Percentiles rank a stretch among this genome's conserved stretches.
These are phyloP conservation scores for Diplodia scrobiculata DNA, from an alignment of 2,329 filamentous ascomycete genomes.

Conservation along the genomic window DNA sequence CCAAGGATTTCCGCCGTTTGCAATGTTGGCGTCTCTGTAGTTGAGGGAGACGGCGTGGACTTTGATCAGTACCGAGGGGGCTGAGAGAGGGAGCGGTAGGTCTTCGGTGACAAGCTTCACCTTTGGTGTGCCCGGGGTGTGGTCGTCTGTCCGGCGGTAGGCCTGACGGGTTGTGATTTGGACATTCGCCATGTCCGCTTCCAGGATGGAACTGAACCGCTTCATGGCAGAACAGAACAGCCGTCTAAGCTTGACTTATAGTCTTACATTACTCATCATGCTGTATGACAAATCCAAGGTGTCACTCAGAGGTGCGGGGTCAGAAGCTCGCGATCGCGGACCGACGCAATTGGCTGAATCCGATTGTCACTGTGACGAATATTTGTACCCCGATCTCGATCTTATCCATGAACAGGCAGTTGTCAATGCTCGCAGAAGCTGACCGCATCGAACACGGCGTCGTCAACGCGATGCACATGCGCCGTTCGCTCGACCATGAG, in stretches of 20 bases:
- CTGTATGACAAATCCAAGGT: too few relatives aligned
- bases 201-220: neutral
- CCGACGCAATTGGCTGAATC: too few relatives aligned
- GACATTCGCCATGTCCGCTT: neutral
- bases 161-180: slow-evolving; percentile 17
- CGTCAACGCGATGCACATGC: neutral
- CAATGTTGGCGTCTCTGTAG: slow-evolving; percentile 37
- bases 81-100: slow-evolving; percentile 16
- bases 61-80: slow-evolving; percentile 38
- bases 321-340: too few relatives aligned
- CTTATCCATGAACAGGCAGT: too few relatives aligned
- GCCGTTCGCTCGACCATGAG: slow-evolving; percentile 3
- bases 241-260: too few relatives aligned
- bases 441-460: slow-evolving; percentile 18
- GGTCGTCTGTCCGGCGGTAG: slow-evolving; percentile 24
- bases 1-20: slow-evolving; percentile 30
- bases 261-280: too few relatives aligned
- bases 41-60: slow-evolving; percentile 30
- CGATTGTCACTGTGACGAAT: too few relatives aligned
- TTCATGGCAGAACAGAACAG: too few relatives aligned
- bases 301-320: too few relatives aligned
- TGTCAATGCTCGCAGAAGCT: slow-evolving; percentile 33
- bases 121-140: slow-evolving; percentile 25
- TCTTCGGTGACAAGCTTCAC: slow-evolving; percentile 25
- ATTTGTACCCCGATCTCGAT: too few relatives aligned